Base-by-base conservation (phyloP, 768 basidiomycete genomes). In the Megacollybia marginata region DNA sequence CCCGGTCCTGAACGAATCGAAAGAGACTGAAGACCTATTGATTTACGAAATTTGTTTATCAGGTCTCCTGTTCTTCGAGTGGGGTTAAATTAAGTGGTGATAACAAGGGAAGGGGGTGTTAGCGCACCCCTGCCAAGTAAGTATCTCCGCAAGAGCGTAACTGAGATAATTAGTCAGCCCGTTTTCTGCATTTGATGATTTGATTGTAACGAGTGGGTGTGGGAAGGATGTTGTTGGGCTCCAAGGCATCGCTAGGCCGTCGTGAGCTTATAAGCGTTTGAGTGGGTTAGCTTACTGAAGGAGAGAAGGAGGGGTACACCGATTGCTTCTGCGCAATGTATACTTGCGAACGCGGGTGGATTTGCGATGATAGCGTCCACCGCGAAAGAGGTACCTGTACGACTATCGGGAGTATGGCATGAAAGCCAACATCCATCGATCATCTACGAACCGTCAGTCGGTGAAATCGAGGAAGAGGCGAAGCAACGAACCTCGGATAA, bases 311-410 rank as follows among this genome's bases (percentile, higher is more conserved):
- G 60, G 2, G 79, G 80, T 20, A 82, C 68, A 1, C 81, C 81
- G 4, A 83, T 60, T 8, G 80, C 80, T 57, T 85, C 81, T 2
- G 82, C 82, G 46, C 81, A 77, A 52, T 83, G 82, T 4, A 82
- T 62, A 63, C 83, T 81, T 1, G 77, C 82, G 53, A 85, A 85
- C 5, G 78, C 70, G 0, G 83, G 83, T 15, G 83, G 83, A 58
- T 85, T 85, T 32, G 76, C 76, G 44, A 85, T 82, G 42, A 85
- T 80, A 0, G 81, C 80, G 55, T 85, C 81, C 1, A 77, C 79
- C 1, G 70, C 75, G 53, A 83, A 83, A 2, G 73, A 53, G 16
- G 61, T 61, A 1, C 75, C 72, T 2, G 70, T 70, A 9, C 62
- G 54, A 6, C 68, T 62, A 54, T 75, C 75, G 0, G 81, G 71